A percentile compares a stretch with the other conserved stretches of the same genome.
Evolutionary conservation across 495 filamentous ascomycete genomes (phyloP).

Genomic region (Talaromyces proteolyticus): DNA sequence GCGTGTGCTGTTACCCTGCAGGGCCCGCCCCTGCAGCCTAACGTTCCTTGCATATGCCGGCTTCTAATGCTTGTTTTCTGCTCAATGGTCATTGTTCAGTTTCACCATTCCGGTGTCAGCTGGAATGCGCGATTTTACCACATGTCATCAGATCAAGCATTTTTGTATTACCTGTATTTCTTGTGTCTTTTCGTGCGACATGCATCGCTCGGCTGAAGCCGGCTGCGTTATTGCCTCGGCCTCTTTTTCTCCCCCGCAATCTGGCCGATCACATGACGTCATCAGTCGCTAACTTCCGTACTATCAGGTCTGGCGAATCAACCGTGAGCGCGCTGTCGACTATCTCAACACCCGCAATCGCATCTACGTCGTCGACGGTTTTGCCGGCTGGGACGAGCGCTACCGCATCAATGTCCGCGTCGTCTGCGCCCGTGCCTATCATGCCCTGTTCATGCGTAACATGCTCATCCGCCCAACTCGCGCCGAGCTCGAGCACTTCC

Average conservation of each 20-base stretch:
- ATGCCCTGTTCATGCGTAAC: conserved; percentile 99
- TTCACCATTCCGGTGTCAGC: not conserved
- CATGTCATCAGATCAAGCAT: not conserved
- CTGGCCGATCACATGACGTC: conserved; percentile 33
- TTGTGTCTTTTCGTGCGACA: not conserved
- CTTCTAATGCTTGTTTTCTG: conserved; percentile 5
- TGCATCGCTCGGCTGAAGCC: conserved; percentile 12
- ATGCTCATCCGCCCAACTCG: conserved; percentile 94
- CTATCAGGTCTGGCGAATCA: conserved; percentile 94
- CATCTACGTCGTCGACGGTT: conserved; percentile 98
- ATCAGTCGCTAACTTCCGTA: conserved; percentile 12
- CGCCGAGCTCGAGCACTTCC: conserved; percentile 92
- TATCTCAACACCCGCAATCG: conserved; percentile 98
- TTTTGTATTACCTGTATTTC: not conserved
- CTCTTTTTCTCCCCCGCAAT: conserved; percentile 9
- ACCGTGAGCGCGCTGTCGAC: conserved; percentile 96
- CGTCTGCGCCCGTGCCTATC: conserved; percentile 97
- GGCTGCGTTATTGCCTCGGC: conserved; percentile 8
- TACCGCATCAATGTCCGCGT: conserved; percentile 97
- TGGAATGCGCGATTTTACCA: conserved; percentile 6
- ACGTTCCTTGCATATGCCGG: conserved; percentile 16
- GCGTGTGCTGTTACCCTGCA: conserved; percentile 21
- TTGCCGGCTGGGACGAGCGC: conserved; percentile 96
- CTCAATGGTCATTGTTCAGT: not conserved
- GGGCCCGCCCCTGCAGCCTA: conserved; percentile 10